Conservation (phyloP, 306 rosid genomes). For the Heteromeles arbutifolia region DNA sequence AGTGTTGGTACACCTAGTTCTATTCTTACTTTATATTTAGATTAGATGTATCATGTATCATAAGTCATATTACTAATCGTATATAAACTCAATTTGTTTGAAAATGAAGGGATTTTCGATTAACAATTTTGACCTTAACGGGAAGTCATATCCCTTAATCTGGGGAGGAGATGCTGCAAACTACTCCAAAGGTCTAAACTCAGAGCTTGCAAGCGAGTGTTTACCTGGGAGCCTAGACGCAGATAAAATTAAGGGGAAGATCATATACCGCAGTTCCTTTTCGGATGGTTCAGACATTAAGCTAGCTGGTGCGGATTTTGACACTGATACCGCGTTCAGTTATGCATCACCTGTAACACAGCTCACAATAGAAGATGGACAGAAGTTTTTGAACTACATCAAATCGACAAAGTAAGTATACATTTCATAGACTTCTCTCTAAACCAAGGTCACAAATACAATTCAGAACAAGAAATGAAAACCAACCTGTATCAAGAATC, state of each 20-base stretch:
- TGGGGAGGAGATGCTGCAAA: neutral
- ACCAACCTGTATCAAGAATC: neutral
- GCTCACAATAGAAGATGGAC: slow-evolving; percentile 5
- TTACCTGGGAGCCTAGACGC: neutral
- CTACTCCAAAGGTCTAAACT: neutral
- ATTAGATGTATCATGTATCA: too few species aligned
- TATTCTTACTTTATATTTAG: too few species aligned
- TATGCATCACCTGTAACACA: slow-evolving; percentile 1
- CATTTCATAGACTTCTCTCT: too few species aligned
- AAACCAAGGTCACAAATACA: too few species aligned
- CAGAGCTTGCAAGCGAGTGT: neutral
- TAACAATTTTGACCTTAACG: neutral
- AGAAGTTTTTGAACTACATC: slow-evolving; percentile 10
- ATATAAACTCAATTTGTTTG: neutral
- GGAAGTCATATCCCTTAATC: neutral
- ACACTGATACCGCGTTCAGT: neutral
- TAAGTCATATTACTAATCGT: neutral
- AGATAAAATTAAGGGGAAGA: slow-evolving; percentile 6
- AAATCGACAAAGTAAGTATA: slow-evolving; percentile 14
- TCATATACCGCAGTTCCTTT: slow-evolving; percentile 5
- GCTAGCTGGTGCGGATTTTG: neutral
- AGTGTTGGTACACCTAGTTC: too few species aligned
- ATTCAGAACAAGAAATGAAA: too few species aligned
- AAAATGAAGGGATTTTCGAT: neutral
- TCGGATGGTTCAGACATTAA: slow-evolving; percentile 2